A percentile compares a stretch with the other conserved stretches of the same genome.
These are phyloP conservation scores for Trichoderma guizhouense DNA, from an alignment of 2,329 filamentous ascomycete species.

Conservation along the genomic window DNA sequence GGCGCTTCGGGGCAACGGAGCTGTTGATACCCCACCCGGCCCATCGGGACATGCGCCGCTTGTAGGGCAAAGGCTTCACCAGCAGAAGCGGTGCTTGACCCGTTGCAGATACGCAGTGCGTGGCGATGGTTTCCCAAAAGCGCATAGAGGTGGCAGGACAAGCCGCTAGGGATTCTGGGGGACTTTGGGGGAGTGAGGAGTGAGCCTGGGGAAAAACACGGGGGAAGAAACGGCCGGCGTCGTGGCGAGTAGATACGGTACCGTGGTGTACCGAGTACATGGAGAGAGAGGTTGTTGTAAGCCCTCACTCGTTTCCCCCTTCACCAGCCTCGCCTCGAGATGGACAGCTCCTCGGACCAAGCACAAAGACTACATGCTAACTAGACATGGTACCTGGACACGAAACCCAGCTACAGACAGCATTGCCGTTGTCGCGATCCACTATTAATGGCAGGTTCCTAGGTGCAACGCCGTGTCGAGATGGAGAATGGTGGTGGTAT, in stretches of 20 bases:
- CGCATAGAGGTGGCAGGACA: background rate
- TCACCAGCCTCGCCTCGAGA: background rate
- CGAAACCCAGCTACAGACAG: background rate
- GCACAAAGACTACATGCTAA: background rate
- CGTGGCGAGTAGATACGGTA: background rate
- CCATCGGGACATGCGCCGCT: slow-evolving; percentile 15
- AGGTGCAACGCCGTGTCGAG: background rate
- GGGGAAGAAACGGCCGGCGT: background rate
- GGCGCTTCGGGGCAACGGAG: slow-evolving; percentile 20
- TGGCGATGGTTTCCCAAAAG: slow-evolving; percentile 8
- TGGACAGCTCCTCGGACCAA: background rate
- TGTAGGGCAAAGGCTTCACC: background rate
- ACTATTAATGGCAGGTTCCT: background rate
- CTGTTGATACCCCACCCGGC: slow-evolving; percentile 14
- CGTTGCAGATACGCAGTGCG: background rate
- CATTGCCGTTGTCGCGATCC: background rate
- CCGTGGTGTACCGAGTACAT: background rate
- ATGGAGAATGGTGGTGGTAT: background rate
- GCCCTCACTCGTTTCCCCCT: background rate
- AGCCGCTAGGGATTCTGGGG: slow-evolving; percentile 9
- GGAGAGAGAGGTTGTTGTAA: background rate
- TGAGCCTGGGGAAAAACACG: slow-evolving; percentile 13
- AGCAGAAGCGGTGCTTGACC: background rate
- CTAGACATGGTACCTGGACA: background rate
- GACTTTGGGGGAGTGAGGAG: background rate